Evolutionary conservation across 768 basidiomycete species (phyloP).

Genomic region (Leccinum sublutescens): DNA sequence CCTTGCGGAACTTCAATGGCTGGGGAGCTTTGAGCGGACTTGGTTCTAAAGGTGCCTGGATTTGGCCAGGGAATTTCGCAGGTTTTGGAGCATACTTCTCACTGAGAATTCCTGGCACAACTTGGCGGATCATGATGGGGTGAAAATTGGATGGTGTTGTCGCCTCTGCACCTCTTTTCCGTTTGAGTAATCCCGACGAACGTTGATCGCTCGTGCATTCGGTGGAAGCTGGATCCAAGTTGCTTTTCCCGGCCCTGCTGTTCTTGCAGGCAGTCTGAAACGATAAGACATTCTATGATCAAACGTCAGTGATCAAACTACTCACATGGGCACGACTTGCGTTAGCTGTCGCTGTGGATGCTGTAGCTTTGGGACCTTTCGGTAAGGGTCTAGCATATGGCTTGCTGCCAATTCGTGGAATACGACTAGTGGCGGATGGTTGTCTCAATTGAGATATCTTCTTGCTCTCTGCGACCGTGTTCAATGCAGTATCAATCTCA

Average conservation of each 20-base stretch:
- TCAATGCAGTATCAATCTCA: conserved; percentile 13
- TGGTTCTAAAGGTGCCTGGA: conserved; percentile 9
- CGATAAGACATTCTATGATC: conserved; percentile 9
- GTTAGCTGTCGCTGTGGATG: conserved; percentile 6
- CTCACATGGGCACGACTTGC: conserved; percentile 19
- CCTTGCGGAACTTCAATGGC: conserved; percentile 40
- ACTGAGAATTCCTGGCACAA: conserved; percentile 35
- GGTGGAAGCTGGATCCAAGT: conserved; percentile 8
- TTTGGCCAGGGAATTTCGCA: conserved; percentile 14
- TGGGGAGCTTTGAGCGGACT: conserved; percentile 25
- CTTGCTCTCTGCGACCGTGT: conserved; percentile 21
- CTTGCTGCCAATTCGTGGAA: conserved; percentile 58
- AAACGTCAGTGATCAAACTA: not conserved
- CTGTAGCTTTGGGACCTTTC: conserved; percentile 4
- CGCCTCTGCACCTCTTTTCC: conserved; percentile 26
- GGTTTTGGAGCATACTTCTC: conserved; percentile 29
- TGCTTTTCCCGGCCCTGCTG: conserved; percentile 5
- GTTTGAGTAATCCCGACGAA: conserved; percentile 29
- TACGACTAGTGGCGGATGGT: conserved; percentile 47
- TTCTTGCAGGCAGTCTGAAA: conserved; percentile 14
- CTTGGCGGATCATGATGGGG: conserved; percentile 36
- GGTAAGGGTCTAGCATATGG: conserved; percentile 50
- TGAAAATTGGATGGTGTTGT: conserved; percentile 20
- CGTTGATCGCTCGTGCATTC: conserved; percentile 9
- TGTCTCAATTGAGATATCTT: conserved; percentile 50